Conservation (phyloP, 179 eudicot genomes). For the Patellifolia procumbens region DNA sequence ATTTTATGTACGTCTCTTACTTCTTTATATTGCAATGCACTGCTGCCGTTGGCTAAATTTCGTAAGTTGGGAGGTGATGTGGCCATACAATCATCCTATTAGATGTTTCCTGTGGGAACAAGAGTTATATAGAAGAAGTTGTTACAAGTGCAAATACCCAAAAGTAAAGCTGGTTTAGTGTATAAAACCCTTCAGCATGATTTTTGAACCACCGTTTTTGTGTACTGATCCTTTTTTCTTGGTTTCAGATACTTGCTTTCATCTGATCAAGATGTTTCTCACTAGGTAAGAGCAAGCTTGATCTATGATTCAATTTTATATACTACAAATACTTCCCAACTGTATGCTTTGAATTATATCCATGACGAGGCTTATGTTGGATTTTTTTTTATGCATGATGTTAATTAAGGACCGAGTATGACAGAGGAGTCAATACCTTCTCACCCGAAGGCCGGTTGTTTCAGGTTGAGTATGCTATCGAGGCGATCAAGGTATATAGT, state of each 20-base stretch:
- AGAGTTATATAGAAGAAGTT: not conserved
- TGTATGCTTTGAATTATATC: not conserved
- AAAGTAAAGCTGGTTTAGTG: not conserved
- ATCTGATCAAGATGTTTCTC: conserved; percentile 56
- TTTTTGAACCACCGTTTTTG: not conserved
- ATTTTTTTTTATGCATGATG: conserved; percentile 18
- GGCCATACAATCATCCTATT: not conserved
- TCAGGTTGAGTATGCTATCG: conserved; percentile 99
- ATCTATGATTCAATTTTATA: conserved; percentile 22
- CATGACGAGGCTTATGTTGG: conserved; percentile 7
- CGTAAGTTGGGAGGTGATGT: not conserved
- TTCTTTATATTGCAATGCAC: too few species aligned
- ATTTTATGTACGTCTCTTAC: not conserved
- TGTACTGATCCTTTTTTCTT: conserved; percentile 2
- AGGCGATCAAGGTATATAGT: conserved; percentile 83
- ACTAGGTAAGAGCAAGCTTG: conserved; percentile 56
- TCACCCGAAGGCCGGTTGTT: conserved; percentile 98
- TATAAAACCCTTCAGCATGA: not conserved
- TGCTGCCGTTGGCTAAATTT: not conserved
- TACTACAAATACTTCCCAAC: not conserved
- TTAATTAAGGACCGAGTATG: conserved; percentile 87
- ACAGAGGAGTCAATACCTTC: conserved; percentile 98
- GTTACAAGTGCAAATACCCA: not conserved
- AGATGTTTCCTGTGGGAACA: not conserved
- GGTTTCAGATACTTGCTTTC: conserved; percentile 16